Evolutionary conservation across 1,139 yeast genomes (phyloP).

Genomic region (Yamadazyma dendronema): DNA sequence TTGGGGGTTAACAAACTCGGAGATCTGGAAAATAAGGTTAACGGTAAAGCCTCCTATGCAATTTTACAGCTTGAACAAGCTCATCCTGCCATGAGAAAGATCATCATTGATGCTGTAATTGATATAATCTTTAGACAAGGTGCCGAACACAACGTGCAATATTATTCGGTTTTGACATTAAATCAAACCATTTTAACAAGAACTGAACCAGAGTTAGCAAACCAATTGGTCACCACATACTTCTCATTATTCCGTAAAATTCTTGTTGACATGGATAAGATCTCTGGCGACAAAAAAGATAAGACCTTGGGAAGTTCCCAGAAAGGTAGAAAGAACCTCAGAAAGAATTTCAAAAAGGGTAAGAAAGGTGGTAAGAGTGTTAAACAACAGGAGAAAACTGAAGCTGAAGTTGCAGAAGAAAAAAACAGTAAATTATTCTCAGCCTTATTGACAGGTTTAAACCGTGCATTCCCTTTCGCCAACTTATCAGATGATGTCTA

Average conservation of each 20-base stretch:
- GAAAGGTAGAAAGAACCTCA: conserved; percentile 52
- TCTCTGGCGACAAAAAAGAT: conserved; percentile 35
- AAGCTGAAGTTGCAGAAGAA: conserved; percentile 74
- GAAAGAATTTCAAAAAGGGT: conserved; percentile 50
- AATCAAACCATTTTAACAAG: conserved; percentile 89
- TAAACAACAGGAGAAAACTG: conserved; percentile 62
- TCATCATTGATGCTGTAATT: conserved; percentile 74
- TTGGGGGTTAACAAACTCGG: conserved; percentile 93
- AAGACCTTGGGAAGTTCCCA: conserved; percentile 40
- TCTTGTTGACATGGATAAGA: conserved; percentile 62
- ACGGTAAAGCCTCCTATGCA: conserved; percentile 84
- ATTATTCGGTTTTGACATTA: conserved; percentile 82
- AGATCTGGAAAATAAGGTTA: conserved; percentile 86
- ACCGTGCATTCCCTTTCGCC: conserved; percentile 94
- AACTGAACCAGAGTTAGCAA: conserved; percentile 75
- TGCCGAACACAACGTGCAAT: conserved; percentile 82
- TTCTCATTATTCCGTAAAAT: conserved; percentile 83
- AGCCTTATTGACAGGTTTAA: conserved; percentile 90
- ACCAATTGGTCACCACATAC: conserved; percentile 77
- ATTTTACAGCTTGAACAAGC: conserved; percentile 79
- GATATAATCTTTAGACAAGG: conserved; percentile 77
- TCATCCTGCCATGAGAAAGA: conserved; percentile 93
- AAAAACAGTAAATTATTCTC: conserved; percentile 82
- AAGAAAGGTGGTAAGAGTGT: conserved; percentile 82
- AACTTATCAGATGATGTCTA: conserved; percentile 70